phyloP scores from a whole-genome alignment of 495 filamentous ascomycete species.

The Xylaria sp. region DNA sequence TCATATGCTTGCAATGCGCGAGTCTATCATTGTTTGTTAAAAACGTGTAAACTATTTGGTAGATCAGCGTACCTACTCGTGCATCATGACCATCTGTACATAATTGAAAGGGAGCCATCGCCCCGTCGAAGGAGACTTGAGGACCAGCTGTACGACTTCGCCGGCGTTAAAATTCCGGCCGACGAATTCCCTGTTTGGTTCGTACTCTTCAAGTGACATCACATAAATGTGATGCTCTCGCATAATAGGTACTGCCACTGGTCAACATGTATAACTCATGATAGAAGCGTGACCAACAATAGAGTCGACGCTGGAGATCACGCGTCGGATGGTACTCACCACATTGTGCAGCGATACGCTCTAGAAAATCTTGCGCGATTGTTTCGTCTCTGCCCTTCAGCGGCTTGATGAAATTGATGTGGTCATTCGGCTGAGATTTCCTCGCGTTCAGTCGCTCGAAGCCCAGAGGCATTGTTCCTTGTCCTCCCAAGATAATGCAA shows the following conservation, averaged over 20 bases:
- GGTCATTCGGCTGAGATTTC: slow-evolving; percentile 68
- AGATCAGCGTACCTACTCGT: slow-evolving; percentile 50
- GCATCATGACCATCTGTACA: slow-evolving; percentile 89
- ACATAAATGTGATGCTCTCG: slow-evolving; percentile 69
- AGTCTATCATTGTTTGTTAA: slow-evolving; percentile 52
- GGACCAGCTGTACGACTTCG: slow-evolving; percentile 81
- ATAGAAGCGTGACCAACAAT: not conserved
- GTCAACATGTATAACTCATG: slow-evolving; percentile 23
- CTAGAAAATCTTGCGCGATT: slow-evolving; percentile 72
- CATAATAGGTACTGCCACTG: slow-evolving; percentile 68
- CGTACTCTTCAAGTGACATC: slow-evolving; percentile 78
- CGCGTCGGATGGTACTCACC: slow-evolving; percentile 41
- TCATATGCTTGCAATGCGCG: slow-evolving; percentile 86
- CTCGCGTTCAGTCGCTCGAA: slow-evolving; percentile 72
- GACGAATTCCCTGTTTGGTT: slow-evolving; percentile 74
- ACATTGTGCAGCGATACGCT: slow-evolving; percentile 79
- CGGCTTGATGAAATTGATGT: slow-evolving; percentile 79
- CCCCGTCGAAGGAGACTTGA: slow-evolving; percentile 64
- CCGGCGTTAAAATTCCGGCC: slow-evolving; percentile 85
- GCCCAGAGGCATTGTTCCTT: slow-evolving; percentile 67
- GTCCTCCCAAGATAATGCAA: slow-evolving; percentile 6
- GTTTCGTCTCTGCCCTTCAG: slow-evolving; percentile 64
- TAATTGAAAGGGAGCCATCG: slow-evolving; percentile 77
- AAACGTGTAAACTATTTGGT: not conserved
- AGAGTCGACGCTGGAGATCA: not conserved